These are phyloP conservation scores for Rhizoclosmatium sp. DNA, from an alignment of 192 early-diverging fungal species.

Conservation along the genomic window DNA sequence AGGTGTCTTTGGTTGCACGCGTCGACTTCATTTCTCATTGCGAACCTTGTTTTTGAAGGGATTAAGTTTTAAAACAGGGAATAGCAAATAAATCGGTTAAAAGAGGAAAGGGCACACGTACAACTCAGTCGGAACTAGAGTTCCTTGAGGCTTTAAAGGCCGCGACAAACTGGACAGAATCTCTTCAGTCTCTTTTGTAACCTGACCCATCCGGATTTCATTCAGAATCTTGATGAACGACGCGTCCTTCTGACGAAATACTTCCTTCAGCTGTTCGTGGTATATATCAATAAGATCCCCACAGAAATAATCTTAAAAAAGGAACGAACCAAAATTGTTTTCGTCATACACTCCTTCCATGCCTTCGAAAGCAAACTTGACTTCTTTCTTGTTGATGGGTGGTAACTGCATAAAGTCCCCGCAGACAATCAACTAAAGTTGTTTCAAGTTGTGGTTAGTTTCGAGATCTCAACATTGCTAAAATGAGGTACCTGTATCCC, in stretches of 20 bases:
- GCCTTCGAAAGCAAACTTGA: conserved; percentile 48
- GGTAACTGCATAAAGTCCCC: conserved; percentile 66
- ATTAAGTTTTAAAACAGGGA: neutral
- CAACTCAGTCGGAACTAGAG: conserved; percentile 61
- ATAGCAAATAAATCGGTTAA: conserved; percentile 2
- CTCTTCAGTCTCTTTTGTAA: conserved; percentile 62
- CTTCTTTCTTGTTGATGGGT: conserved; percentile 39
- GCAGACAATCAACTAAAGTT: conserved; percentile 46
- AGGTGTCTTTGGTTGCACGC: conserved; percentile 68
- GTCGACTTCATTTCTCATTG: conserved; percentile 80
- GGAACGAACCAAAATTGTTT: conserved; percentile 39
- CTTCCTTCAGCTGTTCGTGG: conserved; percentile 65
- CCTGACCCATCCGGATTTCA: conserved; percentile 81
- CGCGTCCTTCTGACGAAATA: conserved; percentile 87
- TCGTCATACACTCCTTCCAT: conserved; percentile 40
- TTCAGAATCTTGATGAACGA: conserved; percentile 84
- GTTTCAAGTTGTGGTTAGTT: neutral
- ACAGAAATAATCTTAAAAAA: neutral
- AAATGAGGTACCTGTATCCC: conserved; percentile 51
- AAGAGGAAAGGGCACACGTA: conserved; percentile 26
- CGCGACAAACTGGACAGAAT: conserved; percentile 61
- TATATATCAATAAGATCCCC: neutral
- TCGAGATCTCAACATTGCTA: neutral
- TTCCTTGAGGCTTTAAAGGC: conserved; percentile 39
- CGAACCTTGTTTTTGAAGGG: conserved; percentile 65